Base-by-base conservation (phyloP, 2,329 filamentous ascomycete genomes). In the Alternaria angustiovoidea region DNA sequence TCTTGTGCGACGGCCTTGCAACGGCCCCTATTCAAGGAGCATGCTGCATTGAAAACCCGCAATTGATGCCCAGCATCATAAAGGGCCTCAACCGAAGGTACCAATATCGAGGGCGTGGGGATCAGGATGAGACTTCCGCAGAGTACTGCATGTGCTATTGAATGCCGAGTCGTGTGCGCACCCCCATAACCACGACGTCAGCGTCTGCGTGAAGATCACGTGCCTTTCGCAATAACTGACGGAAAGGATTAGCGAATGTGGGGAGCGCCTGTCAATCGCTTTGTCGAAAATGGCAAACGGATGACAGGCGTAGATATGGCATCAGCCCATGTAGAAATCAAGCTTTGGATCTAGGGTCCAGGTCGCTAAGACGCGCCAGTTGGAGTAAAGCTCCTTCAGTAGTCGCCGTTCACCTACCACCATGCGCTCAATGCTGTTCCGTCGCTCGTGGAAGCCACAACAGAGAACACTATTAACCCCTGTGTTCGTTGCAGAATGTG, bases 181-280 rank as follows among this genome's bases (percentile, higher is more conserved):
- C 14, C 43, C 38, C 39, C 48, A 47, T 56, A 30, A 34, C 24
- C n/a, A 41, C 22, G 26, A 22, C 38, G 34, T 56, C 26, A 55
- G 41, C 22, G 46, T n/a, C 43, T 38, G 32, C 5, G n/a, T 11
- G 5, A n/a, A 34, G 36, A 57, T 65, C 69, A 72, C 65, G 65
- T 72, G 69, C 38, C n/a, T 16, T 61, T 72, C 69, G 69, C 69
- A 63, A 64, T 66, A 66, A 57, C 39, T 66, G 53, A 66, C 68
- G 26, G 41, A 57, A 63, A 22, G n/a, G 59, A 9, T 24, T 63
- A 68, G 61, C 22, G 46, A 43, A 43, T 59, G 63, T 58, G 65
- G 69, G 62, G 30, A 54, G 44, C 11, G 47, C 43, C 53, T 53
- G 51, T 53, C 56, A 42, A 58, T 18, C 41, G 36, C 36, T 57